A percentile compares a stretch with the other conserved stretches of the same genome.
phyloP scores from a whole-genome alignment of 345 rosid species.

The Raphanus raphanistrum region DNA sequence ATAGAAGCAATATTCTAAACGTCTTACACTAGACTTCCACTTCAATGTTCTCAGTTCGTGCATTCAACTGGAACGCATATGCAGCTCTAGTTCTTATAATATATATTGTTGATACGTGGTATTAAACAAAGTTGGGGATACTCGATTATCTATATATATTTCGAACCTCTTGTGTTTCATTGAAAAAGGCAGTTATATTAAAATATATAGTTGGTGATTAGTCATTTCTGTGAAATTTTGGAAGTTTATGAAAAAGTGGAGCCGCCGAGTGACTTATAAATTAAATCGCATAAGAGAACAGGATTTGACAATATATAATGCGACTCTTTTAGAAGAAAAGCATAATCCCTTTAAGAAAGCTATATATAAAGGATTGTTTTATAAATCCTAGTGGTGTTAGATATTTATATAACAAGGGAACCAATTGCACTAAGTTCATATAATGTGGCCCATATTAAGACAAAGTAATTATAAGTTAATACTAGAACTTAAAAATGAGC shows the following conservation, averaged over 20 bases:
- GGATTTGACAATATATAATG: neutral
- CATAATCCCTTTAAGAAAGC: neutral
- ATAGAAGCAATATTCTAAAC: conserved; percentile 9
- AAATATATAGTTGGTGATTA: conserved; percentile 24
- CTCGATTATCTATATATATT: neutral
- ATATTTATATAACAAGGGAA: neutral
- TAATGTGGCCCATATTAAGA: neutral
- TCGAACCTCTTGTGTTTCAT: neutral
- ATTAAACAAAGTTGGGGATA: neutral
- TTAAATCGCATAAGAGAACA: neutral
- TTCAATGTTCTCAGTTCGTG: conserved; percentile 17
- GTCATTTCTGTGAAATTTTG: conserved; percentile 23
- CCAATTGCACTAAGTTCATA: neutral
- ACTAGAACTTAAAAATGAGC: neutral
- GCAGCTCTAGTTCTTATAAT: conserved; percentile 6
- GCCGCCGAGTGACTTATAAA: conserved; percentile 19
- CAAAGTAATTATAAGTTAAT: neutral
- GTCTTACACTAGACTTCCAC: conserved; percentile 22
- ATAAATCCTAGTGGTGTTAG: neutral
- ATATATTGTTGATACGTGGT: neutral
- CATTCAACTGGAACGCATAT: conserved; percentile 27
- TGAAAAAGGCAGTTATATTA: neutral
- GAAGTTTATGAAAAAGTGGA: conserved; percentile 24
- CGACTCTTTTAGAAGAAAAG: neutral
- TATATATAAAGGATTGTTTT: neutral